Conservation (phyloP, 345 rosid species). For the Linum usitatissimum region DNA sequence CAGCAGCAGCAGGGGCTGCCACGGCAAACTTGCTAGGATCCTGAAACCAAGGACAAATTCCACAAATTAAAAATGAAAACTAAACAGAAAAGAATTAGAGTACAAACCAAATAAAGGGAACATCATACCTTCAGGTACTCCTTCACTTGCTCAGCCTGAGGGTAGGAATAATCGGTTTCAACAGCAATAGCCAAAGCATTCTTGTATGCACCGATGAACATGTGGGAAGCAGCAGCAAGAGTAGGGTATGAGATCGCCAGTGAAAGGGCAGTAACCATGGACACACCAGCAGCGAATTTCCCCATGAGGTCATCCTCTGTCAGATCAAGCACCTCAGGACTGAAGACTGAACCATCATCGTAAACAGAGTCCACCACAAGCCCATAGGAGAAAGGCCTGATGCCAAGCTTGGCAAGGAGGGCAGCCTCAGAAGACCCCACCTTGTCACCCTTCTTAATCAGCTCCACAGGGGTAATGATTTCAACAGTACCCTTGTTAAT, state of each 20-base stretch:
- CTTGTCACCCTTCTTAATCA: constrained; percentile 21
- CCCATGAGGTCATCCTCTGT: constrained; percentile 18
- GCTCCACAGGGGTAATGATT: constrained; percentile 17
- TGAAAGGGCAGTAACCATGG: constrained; percentile 13
- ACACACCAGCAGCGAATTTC: constrained; percentile 13
- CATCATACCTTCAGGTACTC: constrained; percentile 16
- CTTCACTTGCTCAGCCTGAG: constrained; percentile 17
- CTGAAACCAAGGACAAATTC: constrained; percentile 2
- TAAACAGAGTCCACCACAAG: constrained; percentile 14
- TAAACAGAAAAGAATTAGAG: not conserved
- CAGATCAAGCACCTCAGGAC: constrained; percentile 21
- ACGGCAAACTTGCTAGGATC: constrained; percentile 22
- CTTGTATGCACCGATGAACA: constrained; percentile 17
- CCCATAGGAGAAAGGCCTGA: constrained; percentile 22
- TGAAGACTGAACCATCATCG: constrained; percentile 18
- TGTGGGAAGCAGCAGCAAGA: constrained; percentile 16
- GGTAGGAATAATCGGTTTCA: constrained; percentile 15
- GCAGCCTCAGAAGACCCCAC: constrained; percentile 24
- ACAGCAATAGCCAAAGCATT: constrained; percentile 16
- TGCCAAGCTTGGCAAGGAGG: constrained; percentile 21
- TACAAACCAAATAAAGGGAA: not conserved
- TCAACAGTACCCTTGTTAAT: constrained; percentile 22
- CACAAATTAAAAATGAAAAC: not conserved
- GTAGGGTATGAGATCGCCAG: constrained; percentile 16
- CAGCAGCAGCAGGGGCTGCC: constrained; percentile 5